These are phyloP conservation scores for Melastoma malabathricum DNA, from an alignment of 345 rosid species.

Conservation along the genomic window DNA sequence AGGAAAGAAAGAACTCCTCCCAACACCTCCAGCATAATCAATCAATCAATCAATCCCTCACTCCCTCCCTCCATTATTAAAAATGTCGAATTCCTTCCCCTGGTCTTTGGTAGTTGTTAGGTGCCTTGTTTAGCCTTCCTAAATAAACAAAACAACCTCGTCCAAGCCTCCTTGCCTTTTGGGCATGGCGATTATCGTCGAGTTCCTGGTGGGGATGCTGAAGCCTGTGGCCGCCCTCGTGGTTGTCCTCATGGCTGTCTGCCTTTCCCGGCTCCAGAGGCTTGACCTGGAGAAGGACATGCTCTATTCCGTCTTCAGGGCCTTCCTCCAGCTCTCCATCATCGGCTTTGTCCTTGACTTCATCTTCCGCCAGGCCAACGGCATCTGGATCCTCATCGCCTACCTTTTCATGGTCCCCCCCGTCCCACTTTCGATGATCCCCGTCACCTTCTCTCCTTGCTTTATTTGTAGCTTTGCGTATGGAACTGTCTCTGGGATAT, in stretches of 20 bases:
- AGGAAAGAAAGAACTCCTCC: too few species aligned
- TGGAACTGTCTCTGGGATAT: too few species aligned
- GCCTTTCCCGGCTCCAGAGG: conserved; percentile 41
- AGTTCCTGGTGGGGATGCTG: conserved; percentile 53
- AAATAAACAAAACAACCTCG: too few species aligned
- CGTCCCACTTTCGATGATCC: background rate
- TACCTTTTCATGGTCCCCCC: conserved; percentile 66
- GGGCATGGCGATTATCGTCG: conserved; percentile 3
- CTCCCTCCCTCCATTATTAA: too few species aligned
- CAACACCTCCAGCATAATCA: too few species aligned
- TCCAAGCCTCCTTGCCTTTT: too few species aligned
- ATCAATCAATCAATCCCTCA: too few species aligned
- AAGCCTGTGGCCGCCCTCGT: conserved; percentile 68
- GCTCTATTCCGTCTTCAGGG: conserved; percentile 52
- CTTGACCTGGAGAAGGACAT: conserved; percentile 68
- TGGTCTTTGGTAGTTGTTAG: too few species aligned
- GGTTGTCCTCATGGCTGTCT: conserved; percentile 60
- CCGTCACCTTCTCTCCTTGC: too few species aligned
- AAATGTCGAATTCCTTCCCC: too few species aligned
- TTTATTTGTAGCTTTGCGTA: background rate
- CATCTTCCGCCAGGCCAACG: conserved; percentile 43
- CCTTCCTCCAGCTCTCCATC: conserved; percentile 70
- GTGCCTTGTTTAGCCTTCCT: too few species aligned
- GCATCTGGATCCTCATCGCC: conserved; percentile 56
- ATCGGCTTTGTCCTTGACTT: conserved; percentile 83